Evolutionary conservation across 1,284 basidiomycete species (phyloP), one percentile per base, ranked within the genome.

Genomic region (Heterobasidion annosum): DNA sequence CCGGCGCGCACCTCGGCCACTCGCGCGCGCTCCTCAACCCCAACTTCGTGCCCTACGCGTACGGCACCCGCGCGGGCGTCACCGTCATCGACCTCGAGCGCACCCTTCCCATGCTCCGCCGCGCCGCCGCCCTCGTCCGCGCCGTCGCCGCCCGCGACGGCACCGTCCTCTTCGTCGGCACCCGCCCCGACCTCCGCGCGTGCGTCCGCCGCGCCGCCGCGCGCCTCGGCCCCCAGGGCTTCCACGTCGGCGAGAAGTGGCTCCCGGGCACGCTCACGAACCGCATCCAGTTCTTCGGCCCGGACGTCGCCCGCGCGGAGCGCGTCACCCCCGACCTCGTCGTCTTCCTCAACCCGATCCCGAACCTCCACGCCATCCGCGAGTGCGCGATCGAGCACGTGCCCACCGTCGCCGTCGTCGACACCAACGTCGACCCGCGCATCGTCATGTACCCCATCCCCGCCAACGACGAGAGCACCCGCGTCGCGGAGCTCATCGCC

Each of bases 391-490:
- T 85, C 51, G 79, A 85, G 58, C 86, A 93, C 64, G 80, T 95
- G 51, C 93, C 93, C 0, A 95, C 93, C 0, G 81, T 95, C 59
- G 93, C 85, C 33, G 86, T 99, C 59, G 82, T 95, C 57, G 97
- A 99, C 71, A 91, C 93, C 33, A 93, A 99, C 68, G 91, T 88
- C 43, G 97, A 99, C 70, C 97, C 97, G 5, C 85, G 97, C 16
- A 78, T 94, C 40, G 95, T 99, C 57, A 98, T 98, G 78, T 99
- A 98, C 70, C 89, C 97, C 37, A 98, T 99, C 64, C 96, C 95
- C 1, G 95, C 93, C 42, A 99, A 99, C 70, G 96, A 98, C 73
- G 96, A 98, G 71, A 92, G 86, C 66, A 80, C 88, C 8, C 82
- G 94, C 53, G 90, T 93, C 16, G 89, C 92, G 47, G 95, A 98